These are phyloP conservation scores for Pythium sukuiense DNA, from an alignment of 352 stramenopile genomes.

Conservation along the genomic window DNA sequence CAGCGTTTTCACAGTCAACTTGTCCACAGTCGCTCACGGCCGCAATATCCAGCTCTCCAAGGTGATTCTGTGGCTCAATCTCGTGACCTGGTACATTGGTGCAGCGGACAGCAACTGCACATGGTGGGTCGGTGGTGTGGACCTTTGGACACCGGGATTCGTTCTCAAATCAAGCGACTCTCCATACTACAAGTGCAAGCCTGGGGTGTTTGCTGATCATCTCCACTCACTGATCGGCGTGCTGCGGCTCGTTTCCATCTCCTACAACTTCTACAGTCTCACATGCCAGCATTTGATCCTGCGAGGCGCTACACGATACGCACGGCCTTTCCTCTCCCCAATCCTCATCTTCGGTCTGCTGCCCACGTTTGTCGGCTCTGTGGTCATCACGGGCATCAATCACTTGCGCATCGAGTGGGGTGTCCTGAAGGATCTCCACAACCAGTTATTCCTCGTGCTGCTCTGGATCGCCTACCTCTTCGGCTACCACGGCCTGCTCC, in stretches of 20 bases:
- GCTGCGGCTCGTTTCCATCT: constrained; percentile 18
- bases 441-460: constrained; percentile 20
- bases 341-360: constrained; percentile 23
- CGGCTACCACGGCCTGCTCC: constrained; percentile 12
- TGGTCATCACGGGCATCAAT: constrained; percentile 24
- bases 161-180: constrained; percentile 13
- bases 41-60: constrained; percentile 26
- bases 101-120: constrained; percentile 24
- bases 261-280: constrained; percentile 28
- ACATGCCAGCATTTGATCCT: constrained; percentile 22
- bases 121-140: constrained; percentile 23
- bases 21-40: constrained; percentile 19
- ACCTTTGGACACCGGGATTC: constrained; percentile 23
- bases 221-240: constrained; percentile 11
- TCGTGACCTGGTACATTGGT: constrained; percentile 28
- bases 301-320: constrained; percentile 15
- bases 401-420: constrained; percentile 7
- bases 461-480: constrained; percentile 22
- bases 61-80: constrained; percentile 19
- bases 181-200: constrained; percentile 26
- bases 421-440: constrained; percentile 12
- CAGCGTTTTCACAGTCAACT: constrained; percentile 12
- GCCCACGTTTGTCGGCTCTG: constrained; percentile 14
- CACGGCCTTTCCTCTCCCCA: constrained; percentile 1
- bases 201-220: constrained; percentile 5